Percentiles rank a stretch among this genome's conserved stretches.
Evolutionary conservation across 169 alveolate species (phyloP).

Genomic region (Condylostoma magnum): DNA sequence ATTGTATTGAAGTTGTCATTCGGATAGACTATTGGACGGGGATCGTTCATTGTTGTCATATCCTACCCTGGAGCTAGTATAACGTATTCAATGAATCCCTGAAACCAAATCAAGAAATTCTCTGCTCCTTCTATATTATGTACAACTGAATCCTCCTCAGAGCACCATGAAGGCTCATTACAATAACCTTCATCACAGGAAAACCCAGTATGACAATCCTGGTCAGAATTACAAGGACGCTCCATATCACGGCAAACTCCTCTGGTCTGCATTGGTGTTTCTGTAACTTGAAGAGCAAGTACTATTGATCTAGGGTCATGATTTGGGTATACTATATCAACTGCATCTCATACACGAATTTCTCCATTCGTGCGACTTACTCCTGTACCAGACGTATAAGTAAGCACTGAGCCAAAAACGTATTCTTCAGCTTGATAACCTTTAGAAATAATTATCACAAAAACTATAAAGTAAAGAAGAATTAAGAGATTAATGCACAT

Average conservation of each 20-base stretch:
- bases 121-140: constrained; percentile 18
- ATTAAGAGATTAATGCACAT: background rate
- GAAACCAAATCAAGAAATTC: constrained; percentile 26
- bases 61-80: background rate
- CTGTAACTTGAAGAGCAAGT: background rate
- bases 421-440: constrained; percentile 28
- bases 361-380: background rate
- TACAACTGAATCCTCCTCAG: background rate
- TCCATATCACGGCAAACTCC: background rate
- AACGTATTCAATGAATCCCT: background rate
- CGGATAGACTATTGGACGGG: constrained; percentile 2
- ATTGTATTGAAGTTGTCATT: background rate
- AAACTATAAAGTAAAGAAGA: constrained; percentile 20
- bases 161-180: constrained; percentile 19
- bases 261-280: background rate
- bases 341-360: constrained; percentile 23
- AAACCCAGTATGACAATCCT: constrained; percentile 6
- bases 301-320: constrained; percentile 20
- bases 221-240: background rate
- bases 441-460: background rate
- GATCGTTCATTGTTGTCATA: constrained; percentile 6
- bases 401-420: constrained; percentile 14
- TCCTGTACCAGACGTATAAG: constrained; percentile 21
- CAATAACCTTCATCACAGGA: constrained; percentile 18
- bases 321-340: constrained; percentile 18